These are phyloP conservation scores for Eimeria praecox DNA, from an alignment of 169 alveolate species.

Conservation along the genomic window DNA sequence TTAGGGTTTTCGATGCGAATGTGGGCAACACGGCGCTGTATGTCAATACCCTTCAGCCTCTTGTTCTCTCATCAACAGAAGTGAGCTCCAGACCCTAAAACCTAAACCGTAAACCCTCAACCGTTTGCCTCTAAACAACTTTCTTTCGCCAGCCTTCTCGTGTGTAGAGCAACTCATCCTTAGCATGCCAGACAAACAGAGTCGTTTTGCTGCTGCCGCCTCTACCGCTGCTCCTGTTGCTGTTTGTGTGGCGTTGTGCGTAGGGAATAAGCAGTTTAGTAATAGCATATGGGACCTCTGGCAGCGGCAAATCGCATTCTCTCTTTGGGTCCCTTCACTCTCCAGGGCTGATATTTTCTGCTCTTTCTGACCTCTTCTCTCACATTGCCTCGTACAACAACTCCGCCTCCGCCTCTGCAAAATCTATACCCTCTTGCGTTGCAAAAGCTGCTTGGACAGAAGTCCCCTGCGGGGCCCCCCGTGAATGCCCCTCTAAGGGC, in stretches of 20 bases:
- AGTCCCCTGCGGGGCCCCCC: neutral
- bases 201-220: neutral
- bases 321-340: conserved; percentile 66
- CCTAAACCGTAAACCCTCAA: neutral
- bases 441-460: neutral
- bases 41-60: conserved; percentile 71
- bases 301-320: conserved; percentile 71
- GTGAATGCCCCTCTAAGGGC: no score
- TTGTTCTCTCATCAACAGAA: conserved; percentile 73
- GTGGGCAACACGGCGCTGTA: conserved; percentile 38
- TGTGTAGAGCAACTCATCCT: neutral
- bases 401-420: neutral
- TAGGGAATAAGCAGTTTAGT: conserved; percentile 79
- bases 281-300: conserved; percentile 37
- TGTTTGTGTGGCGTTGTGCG: neutral
- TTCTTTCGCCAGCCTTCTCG: neutral
- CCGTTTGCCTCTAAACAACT: neutral
- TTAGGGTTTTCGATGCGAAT: conserved; percentile 68
- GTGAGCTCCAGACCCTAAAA: conserved; percentile 21
- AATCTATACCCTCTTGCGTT: neutral
- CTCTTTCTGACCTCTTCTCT: conserved; percentile 62
- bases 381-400: conserved; percentile 76
- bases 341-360: conserved; percentile 62
- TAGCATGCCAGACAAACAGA: neutral
- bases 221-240: conserved; percentile 7